Base-by-base conservation (phyloP, 2,329 filamentous ascomycete species). In the Aureobasidium sp. region DNA sequence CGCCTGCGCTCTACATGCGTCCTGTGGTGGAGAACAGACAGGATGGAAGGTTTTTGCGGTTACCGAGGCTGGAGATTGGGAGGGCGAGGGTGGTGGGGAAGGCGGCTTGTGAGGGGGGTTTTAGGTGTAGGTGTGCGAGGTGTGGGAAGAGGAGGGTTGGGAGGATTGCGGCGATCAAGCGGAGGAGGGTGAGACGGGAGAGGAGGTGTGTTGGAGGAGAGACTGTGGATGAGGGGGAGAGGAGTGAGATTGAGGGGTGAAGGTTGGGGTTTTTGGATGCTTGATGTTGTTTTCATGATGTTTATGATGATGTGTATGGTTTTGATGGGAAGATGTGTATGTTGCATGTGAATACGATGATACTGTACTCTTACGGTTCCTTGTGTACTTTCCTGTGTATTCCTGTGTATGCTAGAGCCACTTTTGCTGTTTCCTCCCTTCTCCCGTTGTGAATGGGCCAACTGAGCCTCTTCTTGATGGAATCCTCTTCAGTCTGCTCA, bases 161-260 rank as follows among this genome's bases (percentile, higher is more conserved):
- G 19, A 55, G 13, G 27, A 21, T 55, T 42, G 51, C 51, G n/a
- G 38, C 17, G 27, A 43, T 55, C 10, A 55, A 55, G 51, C 33
- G 25, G 37, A 55, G 51, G 35, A 55, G 51, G 27, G 27, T 5
- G 27, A 29, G n/a, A n/a, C n/a, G n/a, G 17, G 27, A 55, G 37
- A 55, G 19, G 38, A 43, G 40, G 40, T 13, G 19, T 29, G 15
- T 19, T 7, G 21, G 35, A 7, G 13, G 38, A 13, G 37, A 55
- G 6, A 5, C 13, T 2, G 19, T 11, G 23, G 23, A 53, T 27
- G 35, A 53, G 7, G 49, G 49, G 21, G 49, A 53, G 49, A 53
- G 35, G 23, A 53, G 49, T 31, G 51, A 55, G 51, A 27, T 55
- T 37, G 51, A 55, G 51, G 51, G 25, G 1, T 54, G 50, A 54